A percentile compares a stretch with the other conserved stretches of the same genome.
Evolutionary conservation across 495 filamentous ascomycete genomes (phyloP).

Genomic region (Paragyromitra xinjiangensis): DNA sequence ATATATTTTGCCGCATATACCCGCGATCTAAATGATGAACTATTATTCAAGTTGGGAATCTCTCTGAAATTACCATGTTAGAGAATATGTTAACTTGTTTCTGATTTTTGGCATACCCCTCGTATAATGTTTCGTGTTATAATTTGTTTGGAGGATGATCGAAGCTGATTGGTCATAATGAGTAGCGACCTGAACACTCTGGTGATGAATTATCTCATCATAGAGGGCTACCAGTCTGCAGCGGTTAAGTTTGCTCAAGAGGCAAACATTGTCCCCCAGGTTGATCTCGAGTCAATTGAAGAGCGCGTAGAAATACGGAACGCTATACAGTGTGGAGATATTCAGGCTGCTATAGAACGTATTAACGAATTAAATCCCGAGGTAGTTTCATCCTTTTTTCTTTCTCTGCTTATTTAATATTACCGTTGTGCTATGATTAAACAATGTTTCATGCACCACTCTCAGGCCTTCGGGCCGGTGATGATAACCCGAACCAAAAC

Average conservation of each 20-base stretch:
- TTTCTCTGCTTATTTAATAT: constrained; percentile 17
- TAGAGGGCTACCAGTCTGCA: constrained; percentile 91
- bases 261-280: constrained; percentile 81
- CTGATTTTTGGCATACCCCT: constrained; percentile 63
- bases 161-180: constrained; percentile 21
- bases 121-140: constrained; percentile 33
- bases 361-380: constrained; percentile 91
- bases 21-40: constrained; percentile 73
- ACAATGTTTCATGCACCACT: constrained; percentile 99
- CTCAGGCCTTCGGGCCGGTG: constrained; percentile 86
- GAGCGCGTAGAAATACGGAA: constrained; percentile 80
- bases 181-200: constrained; percentile 90
- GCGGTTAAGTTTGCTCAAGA: constrained; percentile 93
- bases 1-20: constrained; percentile 14
- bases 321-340: constrained; percentile 82
- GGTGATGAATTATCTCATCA: constrained; percentile 97
- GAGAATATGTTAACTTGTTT: constrained; percentile 85
- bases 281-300: constrained; percentile 75
- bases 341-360: constrained; percentile 81
- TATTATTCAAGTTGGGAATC: constrained; percentile 98
- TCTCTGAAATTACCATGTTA: constrained; percentile 91
- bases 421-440: constrained; percentile 81
- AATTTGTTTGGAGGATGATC: background rate
- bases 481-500: constrained; percentile 88
- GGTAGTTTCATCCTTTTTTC: constrained; percentile 65